Base-by-base conservation (phyloP, 495 filamentous ascomycete species). In the Aspergillus mulundensis region DNA sequence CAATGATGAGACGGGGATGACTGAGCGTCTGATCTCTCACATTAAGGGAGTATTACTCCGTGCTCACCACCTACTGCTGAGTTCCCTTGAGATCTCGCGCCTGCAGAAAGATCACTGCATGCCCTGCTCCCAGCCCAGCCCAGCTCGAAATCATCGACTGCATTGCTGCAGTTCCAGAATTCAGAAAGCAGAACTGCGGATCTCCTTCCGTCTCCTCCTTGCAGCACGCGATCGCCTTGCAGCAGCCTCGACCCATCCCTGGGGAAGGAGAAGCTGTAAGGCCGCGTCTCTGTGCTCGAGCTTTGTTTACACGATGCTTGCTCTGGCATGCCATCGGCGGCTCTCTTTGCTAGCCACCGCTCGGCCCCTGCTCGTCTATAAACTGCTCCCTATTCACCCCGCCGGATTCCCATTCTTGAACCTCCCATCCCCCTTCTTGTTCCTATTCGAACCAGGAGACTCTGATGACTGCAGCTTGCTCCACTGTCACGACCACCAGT, bases 231-330 rank as follows among this genome's bases (percentile, higher is more conserved):
- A 68, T 66, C 70, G 68, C 74, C 74, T 77, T 77, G 66, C 74
- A 67, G 69, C 64, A 64, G 53, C 60, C 38, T 40, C 43, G 48
- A 57, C 56, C 64, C 70, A 73, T 73, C 73, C 71, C 69, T 74
- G 65, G 56, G 65, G 61, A 73, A 69, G 66, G 65, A 63, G 64
- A 68, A 59, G 63, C 75, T 77, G 74, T 69, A 77, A 77, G 74
- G 71, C 66, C 69, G 67, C 7, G 61, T 56, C 67, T 72, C 72
- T 62, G 70, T 75, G 70, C 70, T 56, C 57, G 58, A 53, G 63
- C 65, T 74, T 71, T 77, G 74, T 77, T 77, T 75, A 76, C 70
- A 60, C 58, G 49, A 43, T 40, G 49, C 40, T 60, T 10, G 68
- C 72, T 73, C 68, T 71, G 72, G 72, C 66, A 77, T 77, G 74